Conservation (phyloP, 1,284 basidiomycete genomes). For the Moniliophthora roreri region DNA sequence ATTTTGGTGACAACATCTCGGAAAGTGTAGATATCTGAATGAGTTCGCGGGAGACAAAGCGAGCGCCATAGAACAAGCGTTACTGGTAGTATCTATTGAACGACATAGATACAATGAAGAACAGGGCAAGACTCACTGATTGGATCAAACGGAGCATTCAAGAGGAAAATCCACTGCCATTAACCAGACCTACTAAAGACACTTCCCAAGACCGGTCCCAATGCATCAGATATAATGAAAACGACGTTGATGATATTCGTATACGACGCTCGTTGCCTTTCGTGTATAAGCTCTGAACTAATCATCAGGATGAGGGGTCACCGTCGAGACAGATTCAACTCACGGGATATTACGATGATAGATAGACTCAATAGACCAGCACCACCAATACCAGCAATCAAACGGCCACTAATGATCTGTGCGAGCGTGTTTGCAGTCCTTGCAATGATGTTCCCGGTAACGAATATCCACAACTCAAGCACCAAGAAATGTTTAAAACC, state of each 20-base stretch:
- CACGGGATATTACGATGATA: conserved; percentile 36
- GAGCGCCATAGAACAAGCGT: conserved; percentile 26
- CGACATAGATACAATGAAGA: not conserved
- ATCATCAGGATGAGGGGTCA: not conserved
- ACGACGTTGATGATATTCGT: conserved; percentile 33
- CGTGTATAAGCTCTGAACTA: conserved; percentile 28
- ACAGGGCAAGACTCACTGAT: conserved; percentile 24
- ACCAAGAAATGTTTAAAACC: conserved; percentile 28
- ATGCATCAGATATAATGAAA: conserved; percentile 30
- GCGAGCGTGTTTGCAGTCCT: conserved; percentile 36
- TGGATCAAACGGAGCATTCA: conserved; percentile 31
- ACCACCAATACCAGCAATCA: conserved; percentile 40
- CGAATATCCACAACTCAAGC: conserved; percentile 34
- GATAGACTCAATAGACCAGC: conserved; percentile 39
- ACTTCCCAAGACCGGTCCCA: conserved; percentile 31
- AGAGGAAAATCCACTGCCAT: conserved; percentile 36
- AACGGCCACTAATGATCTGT: conserved; percentile 37
- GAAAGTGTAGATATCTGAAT: conserved; percentile 15
- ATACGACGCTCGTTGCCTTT: conserved; percentile 31
- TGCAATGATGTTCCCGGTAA: conserved; percentile 39
- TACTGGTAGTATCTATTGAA: conserved; percentile 19
- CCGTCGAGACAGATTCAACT: conserved; percentile 7
- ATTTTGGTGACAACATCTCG: conserved; percentile 23
- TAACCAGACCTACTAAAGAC: conserved; percentile 29
- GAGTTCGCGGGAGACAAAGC: conserved; percentile 21